phyloP scores from a whole-genome alignment of 257 asterid genomes.

The Verbena officinalis region DNA sequence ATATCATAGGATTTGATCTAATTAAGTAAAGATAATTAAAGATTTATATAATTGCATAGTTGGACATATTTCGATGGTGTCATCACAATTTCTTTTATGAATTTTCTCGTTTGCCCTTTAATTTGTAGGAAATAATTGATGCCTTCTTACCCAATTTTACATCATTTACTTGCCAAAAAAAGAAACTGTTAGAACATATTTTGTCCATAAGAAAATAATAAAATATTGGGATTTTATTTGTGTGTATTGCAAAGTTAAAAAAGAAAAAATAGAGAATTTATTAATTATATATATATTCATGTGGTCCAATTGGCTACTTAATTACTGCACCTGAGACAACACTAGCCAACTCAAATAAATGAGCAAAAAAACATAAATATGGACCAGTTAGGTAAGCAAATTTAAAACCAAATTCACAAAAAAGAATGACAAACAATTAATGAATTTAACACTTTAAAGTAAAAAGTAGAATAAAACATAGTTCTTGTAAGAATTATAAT shows the following conservation, averaged over 20 bases:
- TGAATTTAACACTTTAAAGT: neutral
- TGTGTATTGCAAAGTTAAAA: neutral
- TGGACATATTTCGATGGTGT: too few species aligned
- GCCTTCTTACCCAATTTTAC: too few species aligned
- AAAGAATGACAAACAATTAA: constrained; percentile 30
- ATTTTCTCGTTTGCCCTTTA: too few species aligned
- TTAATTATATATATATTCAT: neutral
- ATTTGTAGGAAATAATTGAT: too few species aligned
- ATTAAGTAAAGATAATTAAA: too few species aligned
- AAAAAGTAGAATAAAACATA: constrained; percentile 33
- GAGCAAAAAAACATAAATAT: constrained; percentile 27
- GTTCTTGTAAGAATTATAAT: constrained; percentile 8
- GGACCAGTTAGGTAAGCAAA: constrained; percentile 36
- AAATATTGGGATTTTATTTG: too few species aligned
- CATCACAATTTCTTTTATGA: too few species aligned
- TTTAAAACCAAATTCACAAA: constrained; percentile 45
- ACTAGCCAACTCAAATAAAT: constrained; percentile 20
- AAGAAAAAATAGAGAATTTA: neutral
- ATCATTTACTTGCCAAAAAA: too few species aligned
- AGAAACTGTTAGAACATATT: too few species aligned
- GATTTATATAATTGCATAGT: too few species aligned
- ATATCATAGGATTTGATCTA: too few species aligned
- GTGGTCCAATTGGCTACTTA: constrained; percentile 30
- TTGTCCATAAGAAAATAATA: too few species aligned
- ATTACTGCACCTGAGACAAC: constrained; percentile 19